A percentile compares a stretch with the other conserved stretches of the same genome.
These are phyloP conservation scores for Spizellomyces sp. DNA, from an alignment of 192 early-diverging fungal species.

Conservation along the genomic window DNA sequence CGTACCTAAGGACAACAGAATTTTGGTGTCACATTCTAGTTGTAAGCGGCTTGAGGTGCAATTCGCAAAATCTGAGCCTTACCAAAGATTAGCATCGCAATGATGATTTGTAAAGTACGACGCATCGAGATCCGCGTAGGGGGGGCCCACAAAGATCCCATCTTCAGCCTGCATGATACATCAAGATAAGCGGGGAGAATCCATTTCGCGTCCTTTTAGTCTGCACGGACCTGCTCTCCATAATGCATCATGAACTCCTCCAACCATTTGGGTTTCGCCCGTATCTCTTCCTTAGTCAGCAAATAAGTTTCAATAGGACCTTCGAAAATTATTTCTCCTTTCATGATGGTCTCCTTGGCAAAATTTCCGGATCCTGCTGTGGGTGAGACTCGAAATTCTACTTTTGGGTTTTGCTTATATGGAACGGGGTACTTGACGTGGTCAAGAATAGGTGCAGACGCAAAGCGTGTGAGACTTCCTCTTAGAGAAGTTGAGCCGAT, in stretches of 20 bases:
- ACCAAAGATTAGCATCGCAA: constrained; percentile 5
- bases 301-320: constrained; percentile 1
- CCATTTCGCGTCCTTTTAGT: neutral
- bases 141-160: neutral
- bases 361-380: neutral
- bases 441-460: neutral
- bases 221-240: neutral
- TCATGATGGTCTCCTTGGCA: neutral
- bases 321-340: neutral
- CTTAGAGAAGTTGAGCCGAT: neutral
- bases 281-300: neutral
- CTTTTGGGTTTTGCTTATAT: neutral
- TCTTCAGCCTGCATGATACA: neutral
- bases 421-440: neutral
- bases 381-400: neutral
- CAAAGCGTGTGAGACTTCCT: neutral
- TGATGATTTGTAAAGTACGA: neutral
- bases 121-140: neutral
- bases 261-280: neutral
- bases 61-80: neutral
- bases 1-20: neutral
- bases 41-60: neutral
- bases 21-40: neutral
- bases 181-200: neutral
- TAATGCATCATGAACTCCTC: neutral